A percentile compares a stretch with the other conserved stretches of the same genome.
These are phyloP conservation scores for Rhodotorula sphaerocarpa DNA, from an alignment of 768 basidiomycete genomes.

Conservation along the genomic window DNA sequence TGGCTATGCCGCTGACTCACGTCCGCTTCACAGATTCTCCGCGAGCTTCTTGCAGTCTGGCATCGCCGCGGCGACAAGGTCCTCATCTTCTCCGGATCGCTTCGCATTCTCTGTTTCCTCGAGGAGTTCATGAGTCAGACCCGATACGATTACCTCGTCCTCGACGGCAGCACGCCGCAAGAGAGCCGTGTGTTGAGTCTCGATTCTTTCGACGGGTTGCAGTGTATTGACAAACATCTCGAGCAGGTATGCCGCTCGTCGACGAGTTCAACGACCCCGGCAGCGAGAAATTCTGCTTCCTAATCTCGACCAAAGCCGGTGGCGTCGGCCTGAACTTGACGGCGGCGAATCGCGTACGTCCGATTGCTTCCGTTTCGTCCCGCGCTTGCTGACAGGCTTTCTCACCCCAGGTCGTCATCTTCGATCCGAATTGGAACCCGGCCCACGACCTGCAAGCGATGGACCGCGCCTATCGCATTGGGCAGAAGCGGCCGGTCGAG, in stretches of 20 bases:
- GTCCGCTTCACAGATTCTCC: slow-evolving; percentile 55
- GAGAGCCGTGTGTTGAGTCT: slow-evolving; percentile 53
- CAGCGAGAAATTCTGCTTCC: slow-evolving; percentile 77
- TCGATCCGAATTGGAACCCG: slow-evolving; percentile 83
- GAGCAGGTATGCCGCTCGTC: slow-evolving; percentile 74
- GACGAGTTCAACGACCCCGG: slow-evolving; percentile 85
- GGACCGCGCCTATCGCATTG: slow-evolving; percentile 49
- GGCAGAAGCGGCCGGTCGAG: slow-evolving; percentile 73
- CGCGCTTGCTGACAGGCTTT: not conserved
- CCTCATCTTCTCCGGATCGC: slow-evolving; percentile 73
- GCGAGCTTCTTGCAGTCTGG: slow-evolving; percentile 61
- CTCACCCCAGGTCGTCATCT: slow-evolving; percentile 9
- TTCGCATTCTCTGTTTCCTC: slow-evolving; percentile 31
- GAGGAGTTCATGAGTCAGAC: slow-evolving; percentile 27
- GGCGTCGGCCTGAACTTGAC: slow-evolving; percentile 90
- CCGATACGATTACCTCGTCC: slow-evolving; percentile 38
- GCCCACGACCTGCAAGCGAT: slow-evolving; percentile 72
- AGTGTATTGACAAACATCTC: not conserved
- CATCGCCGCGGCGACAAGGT: slow-evolving; percentile 68
- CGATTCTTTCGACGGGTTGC: not conserved
- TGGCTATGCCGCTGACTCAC: not conserved
- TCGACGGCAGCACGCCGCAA: slow-evolving; percentile 69
- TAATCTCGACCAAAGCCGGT: slow-evolving; percentile 92
- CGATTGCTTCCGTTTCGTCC: slow-evolving; percentile 38
- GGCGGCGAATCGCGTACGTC: slow-evolving; percentile 91